Evolutionary conservation across 176 grass and related monocot genomes (phyloP).

Genomic region (Aegilops umbellulata): DNA sequence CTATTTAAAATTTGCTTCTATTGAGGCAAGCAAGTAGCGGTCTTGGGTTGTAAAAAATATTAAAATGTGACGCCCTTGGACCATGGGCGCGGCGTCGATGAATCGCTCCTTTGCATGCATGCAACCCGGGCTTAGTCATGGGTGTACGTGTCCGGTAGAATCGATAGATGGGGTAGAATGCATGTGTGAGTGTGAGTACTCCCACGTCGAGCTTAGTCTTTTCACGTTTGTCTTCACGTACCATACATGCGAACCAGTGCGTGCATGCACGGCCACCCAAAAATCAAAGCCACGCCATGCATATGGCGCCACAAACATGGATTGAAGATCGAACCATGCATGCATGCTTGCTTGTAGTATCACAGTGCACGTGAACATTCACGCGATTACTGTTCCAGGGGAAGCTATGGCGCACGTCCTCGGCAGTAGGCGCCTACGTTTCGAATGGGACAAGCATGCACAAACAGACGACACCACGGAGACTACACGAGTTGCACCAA

Average conservation of each 20-base stretch:
- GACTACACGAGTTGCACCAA: neutral
- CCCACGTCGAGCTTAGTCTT: slow-evolving; percentile 13
- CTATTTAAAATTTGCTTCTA: neutral
- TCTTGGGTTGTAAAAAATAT: neutral
- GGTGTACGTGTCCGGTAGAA: slow-evolving; percentile 19
- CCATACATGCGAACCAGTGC: neutral
- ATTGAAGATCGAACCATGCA: neutral
- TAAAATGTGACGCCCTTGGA: neutral
- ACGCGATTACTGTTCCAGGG: neutral
- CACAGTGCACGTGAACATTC: neutral
- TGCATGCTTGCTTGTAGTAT: neutral
- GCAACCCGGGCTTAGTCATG: neutral
- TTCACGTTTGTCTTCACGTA: slow-evolving; percentile 28
- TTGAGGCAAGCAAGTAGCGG: neutral
- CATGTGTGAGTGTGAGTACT: neutral
- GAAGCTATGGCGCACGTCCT: neutral
- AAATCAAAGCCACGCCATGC: neutral
- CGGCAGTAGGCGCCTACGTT: neutral
- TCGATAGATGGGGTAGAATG: neutral
- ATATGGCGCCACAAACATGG: neutral
- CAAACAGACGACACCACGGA: neutral
- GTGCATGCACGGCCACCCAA: neutral
- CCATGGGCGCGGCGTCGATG: neutral
- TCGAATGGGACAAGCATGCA: neutral
- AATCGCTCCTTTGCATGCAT: neutral